phyloP scores from a whole-genome alignment of 2,329 filamentous ascomycete species.

The Fusarium tricinctum region DNA sequence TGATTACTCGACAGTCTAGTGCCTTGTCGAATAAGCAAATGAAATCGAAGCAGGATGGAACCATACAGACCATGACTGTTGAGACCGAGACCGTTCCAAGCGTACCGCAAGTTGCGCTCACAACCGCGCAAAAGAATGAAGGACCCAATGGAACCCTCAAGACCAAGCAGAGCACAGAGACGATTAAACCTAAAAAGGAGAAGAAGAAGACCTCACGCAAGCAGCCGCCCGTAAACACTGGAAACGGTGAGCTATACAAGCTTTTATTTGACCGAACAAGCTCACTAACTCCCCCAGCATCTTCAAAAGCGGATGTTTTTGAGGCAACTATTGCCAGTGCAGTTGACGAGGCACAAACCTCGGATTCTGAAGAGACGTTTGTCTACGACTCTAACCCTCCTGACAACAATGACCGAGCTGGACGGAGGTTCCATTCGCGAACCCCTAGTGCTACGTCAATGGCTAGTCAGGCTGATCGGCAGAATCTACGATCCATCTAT shows the following conservation, averaged over 20 bases:
- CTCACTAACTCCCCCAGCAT: constrained; percentile 39
- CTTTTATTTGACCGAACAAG: constrained; percentile 26
- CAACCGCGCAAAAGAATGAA: constrained; percentile 72
- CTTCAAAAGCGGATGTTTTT: constrained; percentile 95
- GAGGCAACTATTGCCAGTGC: constrained; percentile 97
- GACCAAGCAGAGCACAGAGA: constrained; percentile 92
- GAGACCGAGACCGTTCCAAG: constrained; percentile 97
- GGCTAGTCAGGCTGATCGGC: constrained; percentile 75
- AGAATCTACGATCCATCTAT: constrained; percentile 75
- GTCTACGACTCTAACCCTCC: constrained; percentile 99
- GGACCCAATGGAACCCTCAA: constrained; percentile 80
- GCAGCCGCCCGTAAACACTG: constrained; percentile 76
- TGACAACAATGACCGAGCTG: constrained; percentile 68
- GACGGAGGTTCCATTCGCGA: constrained; percentile 88
- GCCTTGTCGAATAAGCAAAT: constrained; percentile 73
- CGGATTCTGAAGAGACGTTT: constrained; percentile 97
- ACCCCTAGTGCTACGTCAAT: constrained; percentile 94
- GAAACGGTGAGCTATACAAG: constrained; percentile 69
- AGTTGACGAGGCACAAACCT: constrained; percentile 95
- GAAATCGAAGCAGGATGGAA: constrained; percentile 82
- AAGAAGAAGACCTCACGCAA: constrained; percentile 86
- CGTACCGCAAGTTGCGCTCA: constrained; percentile 85
- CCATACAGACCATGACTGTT: constrained; percentile 92
- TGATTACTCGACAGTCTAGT: constrained; percentile 75
- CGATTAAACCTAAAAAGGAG: constrained; percentile 93